These are phyloP conservation scores for Alternaria longipes DNA, from an alignment of 2,329 filamentous ascomycete species.

Conservation along the genomic window DNA sequence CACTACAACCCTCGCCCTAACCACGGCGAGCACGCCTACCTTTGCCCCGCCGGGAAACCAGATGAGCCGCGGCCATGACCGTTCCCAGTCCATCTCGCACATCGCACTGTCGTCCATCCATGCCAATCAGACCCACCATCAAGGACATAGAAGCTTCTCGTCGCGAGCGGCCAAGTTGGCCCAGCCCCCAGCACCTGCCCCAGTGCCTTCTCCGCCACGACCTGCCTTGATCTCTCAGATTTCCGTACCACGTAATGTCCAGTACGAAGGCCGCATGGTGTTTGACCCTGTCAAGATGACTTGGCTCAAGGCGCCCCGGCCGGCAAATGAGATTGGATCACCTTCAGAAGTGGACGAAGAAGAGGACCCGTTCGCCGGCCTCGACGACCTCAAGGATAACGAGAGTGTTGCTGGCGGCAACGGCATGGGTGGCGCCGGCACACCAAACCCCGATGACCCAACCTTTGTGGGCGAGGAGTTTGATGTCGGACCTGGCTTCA, in stretches of 20 bases:
- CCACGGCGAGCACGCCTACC: constrained; percentile 52
- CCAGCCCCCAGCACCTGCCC: constrained; percentile 56
- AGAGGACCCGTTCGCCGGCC: constrained; percentile 91
- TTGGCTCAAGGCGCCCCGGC: constrained; percentile 79
- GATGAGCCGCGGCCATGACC: constrained; percentile 43
- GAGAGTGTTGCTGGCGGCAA: constrained; percentile 43
- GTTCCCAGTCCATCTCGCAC: constrained; percentile 53
- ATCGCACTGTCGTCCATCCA: constrained; percentile 50
- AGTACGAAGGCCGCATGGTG: constrained; percentile 97
- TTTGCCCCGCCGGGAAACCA: constrained; percentile 47
- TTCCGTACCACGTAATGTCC: constrained; percentile 79
- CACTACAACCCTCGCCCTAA: constrained; percentile 52
- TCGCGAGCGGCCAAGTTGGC: constrained; percentile 45
- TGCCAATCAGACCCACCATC: constrained; percentile 16
- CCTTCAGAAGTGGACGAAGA: constrained; percentile 76
- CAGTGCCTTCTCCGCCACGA: constrained; percentile 59
- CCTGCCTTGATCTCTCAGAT: constrained; percentile 92
- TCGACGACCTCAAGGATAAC: constrained; percentile 88
- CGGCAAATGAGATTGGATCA: constrained; percentile 44
- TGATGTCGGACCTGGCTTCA: constrained; percentile 94
- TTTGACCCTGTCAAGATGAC: constrained; percentile 98
- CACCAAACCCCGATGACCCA: constrained; percentile 38
- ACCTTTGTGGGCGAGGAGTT: constrained; percentile 89
- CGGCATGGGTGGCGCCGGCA: constrained; percentile 30
- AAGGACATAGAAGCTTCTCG: constrained; percentile 53